These are phyloP conservation scores for Annona squamosa DNA, from an alignment of 164 flowering plant species.

Conservation along the genomic window DNA sequence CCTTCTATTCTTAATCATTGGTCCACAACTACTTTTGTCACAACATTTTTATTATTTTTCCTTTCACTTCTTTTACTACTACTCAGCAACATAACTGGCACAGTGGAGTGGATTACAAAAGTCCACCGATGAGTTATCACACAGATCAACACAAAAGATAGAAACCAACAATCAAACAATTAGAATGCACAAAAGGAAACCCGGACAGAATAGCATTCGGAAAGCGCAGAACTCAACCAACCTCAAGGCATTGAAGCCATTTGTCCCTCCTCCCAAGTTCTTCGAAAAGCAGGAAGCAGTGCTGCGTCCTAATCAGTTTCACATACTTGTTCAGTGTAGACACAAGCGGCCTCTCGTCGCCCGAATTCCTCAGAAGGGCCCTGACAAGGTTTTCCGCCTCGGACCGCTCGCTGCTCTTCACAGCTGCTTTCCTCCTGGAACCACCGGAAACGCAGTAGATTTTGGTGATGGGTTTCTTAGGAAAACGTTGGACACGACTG, in stretches of 20 bases:
- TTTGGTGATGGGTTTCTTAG: constrained; percentile 2
- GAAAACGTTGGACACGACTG: neutral
- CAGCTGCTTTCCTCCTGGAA: constrained; percentile 24
- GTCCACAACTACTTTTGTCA: too few species aligned
- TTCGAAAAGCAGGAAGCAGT: constrained; percentile 87
- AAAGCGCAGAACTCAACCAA: constrained; percentile 12
- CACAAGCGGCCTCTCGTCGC: constrained; percentile 46
- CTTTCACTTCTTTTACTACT: too few species aligned
- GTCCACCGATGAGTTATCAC: too few species aligned
- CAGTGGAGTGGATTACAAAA: too few species aligned
- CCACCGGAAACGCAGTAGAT: constrained; percentile 22
- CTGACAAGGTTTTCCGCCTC: constrained; percentile 52
- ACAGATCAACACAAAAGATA: neutral
- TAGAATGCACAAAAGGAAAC: neutral
- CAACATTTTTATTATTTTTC: too few species aligned
- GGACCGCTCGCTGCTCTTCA: constrained; percentile 22
- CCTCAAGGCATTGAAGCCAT: constrained; percentile 98
- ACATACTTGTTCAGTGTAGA: constrained; percentile 65
- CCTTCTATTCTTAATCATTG: too few species aligned
- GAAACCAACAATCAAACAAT: neutral
- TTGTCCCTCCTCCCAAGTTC: constrained; percentile 74
- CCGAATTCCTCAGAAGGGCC: constrained; percentile 36
- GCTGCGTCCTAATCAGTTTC: constrained; percentile 62
- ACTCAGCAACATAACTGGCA: too few species aligned
- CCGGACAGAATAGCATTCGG: neutral